A percentile compares a stretch with the other conserved stretches of the same genome.
Evolutionary conservation across 2,329 filamentous ascomycete genomes (phyloP).

Genomic region (Aspergillus novofumigatus): DNA sequence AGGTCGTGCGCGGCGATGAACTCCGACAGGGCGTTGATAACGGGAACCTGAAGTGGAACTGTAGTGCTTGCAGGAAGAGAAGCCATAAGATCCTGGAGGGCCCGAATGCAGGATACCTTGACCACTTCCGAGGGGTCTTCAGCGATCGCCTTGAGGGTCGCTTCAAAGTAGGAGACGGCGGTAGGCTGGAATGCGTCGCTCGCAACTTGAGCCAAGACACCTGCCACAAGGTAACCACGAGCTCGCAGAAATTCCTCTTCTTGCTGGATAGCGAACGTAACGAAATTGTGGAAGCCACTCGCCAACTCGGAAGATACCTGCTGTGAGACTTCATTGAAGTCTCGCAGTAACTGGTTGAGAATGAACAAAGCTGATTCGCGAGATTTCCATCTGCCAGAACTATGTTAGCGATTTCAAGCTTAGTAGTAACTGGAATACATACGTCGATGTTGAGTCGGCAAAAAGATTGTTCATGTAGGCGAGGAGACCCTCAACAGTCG

Average conservation of each 20-base stretch:
- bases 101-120: conserved; percentile 85
- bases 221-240: conserved; percentile 81
- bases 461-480: conserved; percentile 73
- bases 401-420: conserved; percentile 4
- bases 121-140: conserved; percentile 80
- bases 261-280: conserved; percentile 68
- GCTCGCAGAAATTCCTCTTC: conserved; percentile 76
- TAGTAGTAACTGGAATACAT: conserved; percentile 10
- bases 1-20: conserved; percentile 80
- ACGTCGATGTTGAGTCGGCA: conserved; percentile 41
- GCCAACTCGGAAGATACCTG: conserved; percentile 65
- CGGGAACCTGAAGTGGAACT: conserved; percentile 56
- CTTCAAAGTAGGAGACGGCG: conserved; percentile 45
- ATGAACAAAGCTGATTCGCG: conserved; percentile 82
- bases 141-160: conserved; percentile 68
- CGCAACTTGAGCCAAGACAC: conserved; percentile 68
- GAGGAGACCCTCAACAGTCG: conserved; percentile 73
- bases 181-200: conserved; percentile 48
- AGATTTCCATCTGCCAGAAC: conserved; percentile 52
- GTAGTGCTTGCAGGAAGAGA: conserved; percentile 49
- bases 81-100: conserved; percentile 66
- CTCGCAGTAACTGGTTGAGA: conserved; percentile 76
- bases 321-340: conserved; percentile 75
- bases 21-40: conserved; percentile 59
- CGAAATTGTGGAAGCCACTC: conserved; percentile 72